Evolutionary conservation across 2,329 filamentous ascomycete species (phyloP).

Genomic region (Neophaeococcomyces aloes): DNA sequence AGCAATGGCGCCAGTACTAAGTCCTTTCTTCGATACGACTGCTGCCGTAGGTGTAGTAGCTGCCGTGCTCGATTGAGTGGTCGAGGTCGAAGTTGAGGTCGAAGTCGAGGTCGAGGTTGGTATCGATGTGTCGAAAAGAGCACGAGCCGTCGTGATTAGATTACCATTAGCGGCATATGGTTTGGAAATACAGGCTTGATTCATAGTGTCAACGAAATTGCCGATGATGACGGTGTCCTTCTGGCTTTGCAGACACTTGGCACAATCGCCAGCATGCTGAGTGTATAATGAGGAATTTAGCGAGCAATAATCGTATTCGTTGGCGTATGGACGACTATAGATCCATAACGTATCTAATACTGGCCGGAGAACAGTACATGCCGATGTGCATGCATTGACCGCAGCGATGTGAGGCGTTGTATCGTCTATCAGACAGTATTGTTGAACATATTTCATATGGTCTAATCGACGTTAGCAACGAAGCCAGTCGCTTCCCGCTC

Average conservation of each 20-base stretch:
- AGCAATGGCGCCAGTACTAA: slow-evolving; percentile 56
- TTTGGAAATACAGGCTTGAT: neutral
- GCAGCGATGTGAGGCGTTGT: neutral
- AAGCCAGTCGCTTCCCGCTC: neutral
- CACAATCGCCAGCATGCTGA: slow-evolving; percentile 5
- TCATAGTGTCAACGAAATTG: slow-evolving; percentile 7
- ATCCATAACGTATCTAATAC: slow-evolving; percentile 2
- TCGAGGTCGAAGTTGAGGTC: neutral
- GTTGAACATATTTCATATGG: slow-evolving; percentile 8
- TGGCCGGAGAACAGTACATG: neutral
- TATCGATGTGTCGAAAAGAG: slow-evolving; percentile 1
- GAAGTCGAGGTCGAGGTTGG: neutral
- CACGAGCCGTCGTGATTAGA: neutral
- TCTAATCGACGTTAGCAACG: neutral
- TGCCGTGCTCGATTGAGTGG: neutral
- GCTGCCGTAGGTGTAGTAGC: neutral
- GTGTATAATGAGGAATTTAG: neutral
- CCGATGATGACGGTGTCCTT: slow-evolving; percentile 4
- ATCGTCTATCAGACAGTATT: slow-evolving; percentile 4
- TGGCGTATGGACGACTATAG: neutral
- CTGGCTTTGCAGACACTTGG: slow-evolving; percentile 4
- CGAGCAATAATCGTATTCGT: slow-evolving; percentile 7
- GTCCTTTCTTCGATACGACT: neutral
- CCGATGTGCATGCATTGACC: neutral
- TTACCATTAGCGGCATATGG: slow-evolving; percentile 1